A percentile compares a stretch with the other conserved stretches of the same genome.
phyloP scores from a whole-genome alignment of 2,329 filamentous ascomycete genomes.

The Beauveria bassiana region DNA sequence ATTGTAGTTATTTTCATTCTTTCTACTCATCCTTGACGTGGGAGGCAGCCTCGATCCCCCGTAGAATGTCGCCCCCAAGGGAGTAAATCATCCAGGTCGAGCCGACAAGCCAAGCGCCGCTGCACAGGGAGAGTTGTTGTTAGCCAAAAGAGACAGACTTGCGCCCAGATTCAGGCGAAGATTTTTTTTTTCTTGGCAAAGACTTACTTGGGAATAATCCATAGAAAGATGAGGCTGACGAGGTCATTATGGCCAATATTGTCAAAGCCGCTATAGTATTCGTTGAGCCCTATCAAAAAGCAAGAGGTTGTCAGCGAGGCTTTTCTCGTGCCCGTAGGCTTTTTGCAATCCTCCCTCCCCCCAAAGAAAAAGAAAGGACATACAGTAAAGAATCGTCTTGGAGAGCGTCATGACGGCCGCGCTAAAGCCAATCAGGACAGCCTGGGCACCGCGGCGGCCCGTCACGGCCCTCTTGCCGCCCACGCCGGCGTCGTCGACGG shows the following conservation, averaged over 20 bases:
- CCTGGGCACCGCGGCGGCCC: slow-evolving; percentile 36
- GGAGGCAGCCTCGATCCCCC: slow-evolving; percentile 34
- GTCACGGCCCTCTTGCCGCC: slow-evolving; percentile 24
- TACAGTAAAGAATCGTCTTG: slow-evolving; percentile 56
- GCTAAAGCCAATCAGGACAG: slow-evolving; percentile 42
- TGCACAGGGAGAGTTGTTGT: slow-evolving; percentile 19
- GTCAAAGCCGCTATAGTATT: slow-evolving; percentile 47
- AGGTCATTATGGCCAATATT: slow-evolving; percentile 50
- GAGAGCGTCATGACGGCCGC: slow-evolving; percentile 52
- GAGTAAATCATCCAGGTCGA: slow-evolving; percentile 44
- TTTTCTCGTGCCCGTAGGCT: no score
- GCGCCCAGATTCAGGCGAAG: not conserved
- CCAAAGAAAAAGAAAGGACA: slow-evolving; percentile 16
- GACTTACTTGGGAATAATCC: slow-evolving; percentile 52
- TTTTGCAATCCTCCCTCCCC: not conserved
- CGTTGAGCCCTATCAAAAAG: slow-evolving; percentile 39
- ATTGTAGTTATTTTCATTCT: not conserved
- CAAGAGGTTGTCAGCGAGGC: not conserved
- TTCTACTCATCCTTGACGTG: slow-evolving; percentile 34
- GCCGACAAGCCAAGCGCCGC: slow-evolving; percentile 48
- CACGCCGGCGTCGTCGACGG: slow-evolving; percentile 14
- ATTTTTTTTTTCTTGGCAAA: no score
- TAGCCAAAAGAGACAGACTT: not conserved
- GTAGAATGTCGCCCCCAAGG: slow-evolving; percentile 41
- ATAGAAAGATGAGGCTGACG: slow-evolving; percentile 39